A percentile compares a stretch with the other conserved stretches of the same genome.
Evolutionary conservation across 2,329 filamentous ascomycete species (phyloP).

Genomic region (Calycina marina): DNA sequence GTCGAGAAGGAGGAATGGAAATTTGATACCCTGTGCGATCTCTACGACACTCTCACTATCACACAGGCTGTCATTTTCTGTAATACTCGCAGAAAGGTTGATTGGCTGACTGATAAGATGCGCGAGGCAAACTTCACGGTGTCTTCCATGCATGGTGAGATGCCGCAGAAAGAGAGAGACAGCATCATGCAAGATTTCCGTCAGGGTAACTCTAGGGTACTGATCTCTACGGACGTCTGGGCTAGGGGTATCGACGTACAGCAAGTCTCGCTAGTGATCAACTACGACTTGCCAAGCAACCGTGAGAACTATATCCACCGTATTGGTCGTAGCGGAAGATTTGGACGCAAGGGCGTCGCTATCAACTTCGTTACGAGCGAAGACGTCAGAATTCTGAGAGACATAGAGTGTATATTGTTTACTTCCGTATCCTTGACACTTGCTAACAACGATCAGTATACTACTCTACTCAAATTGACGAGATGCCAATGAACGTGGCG

Average conservation of each 20-base stretch:
- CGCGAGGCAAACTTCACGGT: conserved; percentile 97
- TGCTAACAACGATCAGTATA: conserved; percentile 35
- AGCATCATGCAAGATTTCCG: conserved; percentile 99
- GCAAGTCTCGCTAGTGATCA: conserved; percentile 96
- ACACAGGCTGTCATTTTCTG: conserved; percentile 99
- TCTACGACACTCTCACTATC: conserved; percentile 97
- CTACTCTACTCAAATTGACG: conserved; percentile 66
- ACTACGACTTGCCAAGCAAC: conserved; percentile 96
- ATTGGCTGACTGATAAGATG: conserved; percentile 99
- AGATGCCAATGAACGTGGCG: conserved; percentile 67
- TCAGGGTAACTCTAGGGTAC: conserved; percentile 85
- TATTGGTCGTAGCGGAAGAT: conserved; percentile 88
- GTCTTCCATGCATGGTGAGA: conserved; percentile 96
- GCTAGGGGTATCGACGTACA: conserved; percentile 97
- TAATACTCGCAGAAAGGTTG: conserved; percentile 97
- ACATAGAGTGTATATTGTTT: conserved; percentile 71
- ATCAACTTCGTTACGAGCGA: conserved; percentile 99
- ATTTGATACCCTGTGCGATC: conserved; percentile 94
- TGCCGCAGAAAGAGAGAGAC: conserved; percentile 96
- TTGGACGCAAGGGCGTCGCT: conserved; percentile 94
- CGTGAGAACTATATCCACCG: conserved; percentile 99
- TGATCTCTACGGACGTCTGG: conserved; percentile 97
- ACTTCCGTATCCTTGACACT: background rate
- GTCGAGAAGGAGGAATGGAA: conserved; percentile 99
- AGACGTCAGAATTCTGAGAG: conserved; percentile 89